Evolutionary conservation across 345 rosid species (phyloP), one percentile per base, ranked within the genome.

Genomic region (Salix udensis): DNA sequence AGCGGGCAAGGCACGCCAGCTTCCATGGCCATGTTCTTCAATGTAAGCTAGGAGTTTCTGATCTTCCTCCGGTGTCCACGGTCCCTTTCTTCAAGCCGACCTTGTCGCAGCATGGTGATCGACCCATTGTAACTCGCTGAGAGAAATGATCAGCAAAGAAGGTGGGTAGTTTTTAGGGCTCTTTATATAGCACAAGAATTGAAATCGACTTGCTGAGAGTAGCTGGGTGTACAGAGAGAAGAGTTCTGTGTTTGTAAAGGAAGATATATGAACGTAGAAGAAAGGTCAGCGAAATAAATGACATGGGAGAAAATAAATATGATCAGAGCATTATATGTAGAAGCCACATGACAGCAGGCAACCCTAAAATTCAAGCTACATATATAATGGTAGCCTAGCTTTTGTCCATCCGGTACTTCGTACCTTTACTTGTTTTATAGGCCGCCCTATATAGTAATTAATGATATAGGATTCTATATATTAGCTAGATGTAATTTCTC

Each of bases 21-120:
- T 92, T 76, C 98, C 98, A 83, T 91, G 96, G 68, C 98, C 97
- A 75, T 92, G 90, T 77, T 94, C 96, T 81, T 94, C 96, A 52
- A 94, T 90, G 82, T 87, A 92, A 75, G 92, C 98, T 62, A 94
- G 77, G 80, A 94, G 98, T 74, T 94, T 94, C 76, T 92, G 96
- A 81, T 94, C 98, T 79, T 92, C 98, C 84, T 92, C 98, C 16
- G 91, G 94, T 40, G 96, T 94, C 98, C 98, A 94, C 28, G 98
- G 98, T n/a, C 24, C 98, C 98, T 91, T 91, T 94, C 91, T 94
- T 94, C 78, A 94, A 78, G 1, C 97, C 98, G 1, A 86, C 89
- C 82, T 94, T 92, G 73, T 94, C 96, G 71, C 98, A 70, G 40
- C 73, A 80, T 4, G 71, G 72, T 16, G 84, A 65, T 26, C 76